phyloP scores from a whole-genome alignment of 129 eudicot species.

The Oenanthe sinensis region DNA sequence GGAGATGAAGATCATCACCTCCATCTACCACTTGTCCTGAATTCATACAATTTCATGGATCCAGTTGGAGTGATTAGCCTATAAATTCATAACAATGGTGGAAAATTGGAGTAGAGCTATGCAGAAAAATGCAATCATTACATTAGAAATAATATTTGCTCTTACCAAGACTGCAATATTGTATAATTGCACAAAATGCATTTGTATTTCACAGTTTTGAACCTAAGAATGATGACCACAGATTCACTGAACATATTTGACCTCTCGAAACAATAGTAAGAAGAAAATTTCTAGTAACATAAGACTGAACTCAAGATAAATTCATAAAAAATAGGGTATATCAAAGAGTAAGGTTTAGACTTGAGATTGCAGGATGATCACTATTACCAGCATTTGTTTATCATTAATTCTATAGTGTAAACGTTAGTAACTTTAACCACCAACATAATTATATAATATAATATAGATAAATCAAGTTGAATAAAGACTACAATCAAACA shows the following conservation, averaged over 20 bases:
- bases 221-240: neutral
- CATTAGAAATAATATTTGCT: neutral
- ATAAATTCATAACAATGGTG: neutral
- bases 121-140: neutral
- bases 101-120: neutral
- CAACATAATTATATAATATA: neutral
- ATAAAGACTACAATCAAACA: neutral
- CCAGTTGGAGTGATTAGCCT: no score
- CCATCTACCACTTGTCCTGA: no score
- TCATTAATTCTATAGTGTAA: slow-evolving; percentile 64
- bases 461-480: neutral
- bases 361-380: slow-evolving; percentile 69
- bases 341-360: slow-evolving; percentile 8
- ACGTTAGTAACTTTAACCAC: neutral
- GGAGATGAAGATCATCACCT: no score
- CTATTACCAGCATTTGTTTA: slow-evolving; percentile 55
- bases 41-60: no score
- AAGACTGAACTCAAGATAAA: neutral
- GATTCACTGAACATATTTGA: neutral
- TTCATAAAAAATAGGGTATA: neutral
- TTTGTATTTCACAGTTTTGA: neutral
- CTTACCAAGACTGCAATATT: neutral
- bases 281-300: neutral
- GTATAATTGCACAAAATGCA: neutral
- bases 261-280: neutral